A percentile compares a stretch with the other conserved stretches of the same genome.
Evolutionary conservation across 139 green algal species (phyloP).

Genomic region (Chlorella sp.): DNA sequence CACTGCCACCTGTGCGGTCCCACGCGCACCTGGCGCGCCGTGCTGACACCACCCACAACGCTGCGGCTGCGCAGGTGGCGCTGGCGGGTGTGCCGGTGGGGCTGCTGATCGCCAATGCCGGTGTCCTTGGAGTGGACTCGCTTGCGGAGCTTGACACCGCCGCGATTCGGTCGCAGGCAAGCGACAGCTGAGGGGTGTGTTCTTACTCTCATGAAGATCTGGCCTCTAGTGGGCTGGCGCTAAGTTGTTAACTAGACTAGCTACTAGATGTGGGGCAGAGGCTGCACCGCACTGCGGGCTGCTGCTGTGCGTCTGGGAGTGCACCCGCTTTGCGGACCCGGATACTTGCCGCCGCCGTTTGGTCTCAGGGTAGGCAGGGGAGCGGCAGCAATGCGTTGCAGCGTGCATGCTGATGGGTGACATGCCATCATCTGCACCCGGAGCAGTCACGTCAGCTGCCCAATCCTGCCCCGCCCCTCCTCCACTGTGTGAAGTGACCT

Average conservation of each 20-base stretch:
- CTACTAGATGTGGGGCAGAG: no score
- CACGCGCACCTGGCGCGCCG: no score
- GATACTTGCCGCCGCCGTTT: no score
- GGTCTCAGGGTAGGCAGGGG: no score
- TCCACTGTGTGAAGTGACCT: background rate
- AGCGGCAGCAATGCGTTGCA: no score
- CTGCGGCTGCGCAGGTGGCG: background rate
- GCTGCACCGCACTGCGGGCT: no score
- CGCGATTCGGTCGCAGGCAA: slow-evolving; percentile 35
- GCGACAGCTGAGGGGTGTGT: background rate
- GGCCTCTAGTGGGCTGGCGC: no score
- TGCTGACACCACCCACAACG: no score
- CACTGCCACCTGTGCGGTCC: no score
- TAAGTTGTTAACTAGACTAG: no score
- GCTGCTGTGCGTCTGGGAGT: background rate
- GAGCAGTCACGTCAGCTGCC: background rate
- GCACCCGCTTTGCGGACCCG: background rate
- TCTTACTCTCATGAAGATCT: no score
- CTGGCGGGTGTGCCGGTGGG: background rate
- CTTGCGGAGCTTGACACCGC: slow-evolving; percentile 40
- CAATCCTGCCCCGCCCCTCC: background rate
- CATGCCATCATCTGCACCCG: background rate
- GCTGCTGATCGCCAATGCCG: slow-evolving; percentile 60
- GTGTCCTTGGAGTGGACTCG: slow-evolving; percentile 48
- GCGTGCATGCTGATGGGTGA: no score